Evolutionary conservation across 345 rosid species (phyloP).

Genomic region (Ceriops zippeliana): DNA sequence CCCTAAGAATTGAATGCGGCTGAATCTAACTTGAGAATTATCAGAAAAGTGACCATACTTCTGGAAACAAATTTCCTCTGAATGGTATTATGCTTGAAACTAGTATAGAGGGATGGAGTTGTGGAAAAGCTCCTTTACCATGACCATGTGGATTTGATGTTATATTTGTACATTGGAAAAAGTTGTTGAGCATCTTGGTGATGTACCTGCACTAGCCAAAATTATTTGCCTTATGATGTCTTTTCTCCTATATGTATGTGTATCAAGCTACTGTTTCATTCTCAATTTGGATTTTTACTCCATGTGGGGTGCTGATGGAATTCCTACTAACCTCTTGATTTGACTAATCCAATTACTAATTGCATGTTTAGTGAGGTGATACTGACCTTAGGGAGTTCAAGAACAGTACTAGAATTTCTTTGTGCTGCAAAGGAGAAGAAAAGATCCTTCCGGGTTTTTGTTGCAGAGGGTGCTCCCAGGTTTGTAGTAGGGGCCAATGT

Average conservation of each 20-base stretch:
- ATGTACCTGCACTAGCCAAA: too few relatives aligned
- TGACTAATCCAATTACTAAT: slow-evolving; percentile 15
- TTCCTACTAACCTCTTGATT: neutral
- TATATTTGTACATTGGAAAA: neutral
- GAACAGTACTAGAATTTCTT: slow-evolving; percentile 89
- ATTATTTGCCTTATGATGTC: too few relatives aligned
- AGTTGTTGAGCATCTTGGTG: neutral
- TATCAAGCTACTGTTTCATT: too few relatives aligned
- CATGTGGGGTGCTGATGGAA: too few relatives aligned
- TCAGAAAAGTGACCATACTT: neutral
- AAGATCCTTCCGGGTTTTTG: slow-evolving; percentile 90
- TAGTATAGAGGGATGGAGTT: neutral
- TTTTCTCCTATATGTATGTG: too few relatives aligned
- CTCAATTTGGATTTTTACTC: too few relatives aligned
- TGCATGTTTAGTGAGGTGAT: slow-evolving; percentile 81
- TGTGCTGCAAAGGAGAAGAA: slow-evolving; percentile 98
- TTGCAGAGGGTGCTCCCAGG: slow-evolving; percentile 99
- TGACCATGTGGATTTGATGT: neutral
- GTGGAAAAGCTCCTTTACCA: neutral
- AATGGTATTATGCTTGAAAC: neutral
- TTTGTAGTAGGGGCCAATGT: slow-evolving; percentile 27
- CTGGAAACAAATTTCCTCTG: neutral
- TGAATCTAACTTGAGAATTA: neutral
- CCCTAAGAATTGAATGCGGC: neutral
- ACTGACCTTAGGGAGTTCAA: slow-evolving; percentile 93